Conservation (phyloP, 1,284 basidiomycete species). For the Anthracocystis walkeri region DNA sequence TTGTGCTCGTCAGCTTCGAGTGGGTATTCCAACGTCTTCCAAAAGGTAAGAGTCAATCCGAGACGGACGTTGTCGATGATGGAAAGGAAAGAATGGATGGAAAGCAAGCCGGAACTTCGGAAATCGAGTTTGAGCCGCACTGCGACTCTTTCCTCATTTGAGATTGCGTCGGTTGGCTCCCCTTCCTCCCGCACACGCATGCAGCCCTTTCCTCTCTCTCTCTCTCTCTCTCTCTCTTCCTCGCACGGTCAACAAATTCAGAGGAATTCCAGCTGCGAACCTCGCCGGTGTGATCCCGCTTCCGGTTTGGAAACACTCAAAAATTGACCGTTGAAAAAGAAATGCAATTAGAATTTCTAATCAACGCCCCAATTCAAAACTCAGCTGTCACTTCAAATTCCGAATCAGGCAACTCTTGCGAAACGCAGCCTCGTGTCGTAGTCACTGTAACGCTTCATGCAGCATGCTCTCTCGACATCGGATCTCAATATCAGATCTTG, state of each 20-base stretch:
- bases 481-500: no score
- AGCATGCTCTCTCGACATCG: no score
- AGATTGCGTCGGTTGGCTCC: no score
- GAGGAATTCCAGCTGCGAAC: background rate
- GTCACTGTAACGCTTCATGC: no score
- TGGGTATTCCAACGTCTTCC: no score
- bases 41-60: background rate
- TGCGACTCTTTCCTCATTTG: no score
- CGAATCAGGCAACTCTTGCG: no score
- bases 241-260: background rate
- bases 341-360: background rate
- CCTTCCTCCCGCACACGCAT: background rate
- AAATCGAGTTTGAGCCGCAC: background rate
- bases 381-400: background rate
- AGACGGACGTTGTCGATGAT: background rate
- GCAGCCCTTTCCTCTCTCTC: background rate
- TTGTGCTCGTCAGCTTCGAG: no score
- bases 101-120: background rate
- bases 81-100: background rate
- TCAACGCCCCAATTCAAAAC: slow-evolving; percentile 1
- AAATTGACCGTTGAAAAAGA: background rate
- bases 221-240: background rate
- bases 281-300: background rate
- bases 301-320: background rate
- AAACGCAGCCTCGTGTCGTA: no score